Base-by-base conservation (phyloP, 768 basidiomycete genomes). In the Cyathus striatus region DNA sequence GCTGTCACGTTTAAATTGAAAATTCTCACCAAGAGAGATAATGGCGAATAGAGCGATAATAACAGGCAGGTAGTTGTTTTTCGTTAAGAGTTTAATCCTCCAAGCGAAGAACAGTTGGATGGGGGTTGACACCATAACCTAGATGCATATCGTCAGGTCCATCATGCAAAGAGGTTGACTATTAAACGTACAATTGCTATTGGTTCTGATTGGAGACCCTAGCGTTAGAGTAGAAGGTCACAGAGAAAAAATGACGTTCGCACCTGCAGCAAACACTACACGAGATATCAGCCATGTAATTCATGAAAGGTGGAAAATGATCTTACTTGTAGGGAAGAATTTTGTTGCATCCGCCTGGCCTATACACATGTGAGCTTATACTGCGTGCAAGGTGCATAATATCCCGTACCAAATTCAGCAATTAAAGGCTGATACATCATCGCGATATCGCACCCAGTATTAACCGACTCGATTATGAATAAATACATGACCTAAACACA, bases 361-460 rank as follows among this genome's bases (percentile, higher is more conserved):
- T 70, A 17, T 2, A 40, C 36, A 17, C 24, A 25, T 13, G 5
- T n/a, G 9, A 23, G 10, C 4, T 23, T 9, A 12, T 13, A 24
- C 7, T 23, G 17, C 9, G 45, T 12, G 4, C 10, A 22, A 18
- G 25, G 3, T 27, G 13, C 18, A 42, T 7, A 17, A 34, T 7
- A 36, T 12, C 1, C 32, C 59, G 3, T 33, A 66, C 70, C 69
- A 34, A 65, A 75, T 44, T 69, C 53, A 23, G 57, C 38, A 18
- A 76, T 70, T 1, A 76, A 58, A 0, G 73, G 72, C 44, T 76
- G 65, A 39, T 68, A 76, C 53, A 75, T 64, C 52, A 74, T 65
- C 5, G 58, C 62, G 41, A 75, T 69, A 49, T 70, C 66, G 46
- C 64, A 66, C 4, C 51, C 70, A 2, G 72, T 72, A 44, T 74